Evolutionary conservation across 768 basidiomycete genomes (phyloP).

Genomic region (Russula sp.): DNA sequence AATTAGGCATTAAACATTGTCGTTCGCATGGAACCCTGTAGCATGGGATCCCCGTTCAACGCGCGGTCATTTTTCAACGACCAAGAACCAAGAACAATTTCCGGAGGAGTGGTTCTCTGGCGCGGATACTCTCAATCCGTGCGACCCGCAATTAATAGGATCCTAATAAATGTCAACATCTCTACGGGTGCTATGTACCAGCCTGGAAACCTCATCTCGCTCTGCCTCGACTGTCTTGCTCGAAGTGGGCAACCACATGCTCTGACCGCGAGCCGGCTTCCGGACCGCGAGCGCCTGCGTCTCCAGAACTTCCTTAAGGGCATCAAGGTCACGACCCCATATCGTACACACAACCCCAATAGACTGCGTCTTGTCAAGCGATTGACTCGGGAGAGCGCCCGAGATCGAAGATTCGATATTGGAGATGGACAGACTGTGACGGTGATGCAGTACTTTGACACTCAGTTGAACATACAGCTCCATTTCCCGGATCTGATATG

Average conservation of each 20-base stretch:
- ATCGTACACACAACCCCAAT: conserved; percentile 12
- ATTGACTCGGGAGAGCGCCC: conserved; percentile 52
- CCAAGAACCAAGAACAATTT: conserved; percentile 51
- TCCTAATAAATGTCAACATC: conserved; percentile 75
- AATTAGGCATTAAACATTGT: conserved; percentile 67
- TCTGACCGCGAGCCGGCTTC: conserved; percentile 44
- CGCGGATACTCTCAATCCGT: conserved; percentile 80
- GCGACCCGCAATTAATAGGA: conserved; percentile 56
- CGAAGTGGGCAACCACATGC: conserved; percentile 34
- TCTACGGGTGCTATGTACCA: conserved; percentile 74
- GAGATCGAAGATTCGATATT: conserved; percentile 51
- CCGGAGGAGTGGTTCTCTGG: conserved; percentile 66
- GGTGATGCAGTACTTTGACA: conserved; percentile 59
- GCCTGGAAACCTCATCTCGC: conserved; percentile 52
- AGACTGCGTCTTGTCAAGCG: conserved; percentile 59
- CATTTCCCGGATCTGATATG: conserved; percentile 65
- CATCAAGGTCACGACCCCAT: conserved; percentile 47
- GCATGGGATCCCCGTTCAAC: conserved; percentile 62
- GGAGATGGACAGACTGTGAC: conserved; percentile 54
- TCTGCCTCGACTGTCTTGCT: conserved; percentile 57
- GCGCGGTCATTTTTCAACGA: conserved; percentile 70
- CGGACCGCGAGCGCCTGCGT: conserved; percentile 49
- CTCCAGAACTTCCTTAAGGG: conserved; percentile 57
- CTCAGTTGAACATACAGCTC: conserved; percentile 51
- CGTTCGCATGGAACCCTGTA: conserved; percentile 65